Evolutionary conservation across 768 basidiomycete species (phyloP).

Genomic region (Kwoniella heveanensis): DNA sequence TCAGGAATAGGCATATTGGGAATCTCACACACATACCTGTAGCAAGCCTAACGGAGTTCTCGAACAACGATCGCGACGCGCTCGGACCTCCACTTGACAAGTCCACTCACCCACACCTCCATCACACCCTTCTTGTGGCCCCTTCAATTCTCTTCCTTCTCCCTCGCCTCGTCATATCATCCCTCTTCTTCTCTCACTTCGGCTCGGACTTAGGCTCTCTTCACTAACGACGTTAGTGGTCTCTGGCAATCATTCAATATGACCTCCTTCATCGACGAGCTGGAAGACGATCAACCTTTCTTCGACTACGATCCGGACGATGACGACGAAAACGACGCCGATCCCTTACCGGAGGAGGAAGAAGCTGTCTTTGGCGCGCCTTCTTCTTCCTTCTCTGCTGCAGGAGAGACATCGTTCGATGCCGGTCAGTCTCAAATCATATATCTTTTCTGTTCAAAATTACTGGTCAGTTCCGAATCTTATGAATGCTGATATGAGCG

Average conservation of each 20-base stretch:
- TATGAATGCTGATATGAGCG: no score
- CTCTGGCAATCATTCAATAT: neutral
- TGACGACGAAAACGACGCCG: neutral
- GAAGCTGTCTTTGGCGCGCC: neutral
- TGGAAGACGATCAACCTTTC: neutral
- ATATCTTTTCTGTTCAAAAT: no score
- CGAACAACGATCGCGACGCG: no score
- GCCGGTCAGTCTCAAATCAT: neutral
- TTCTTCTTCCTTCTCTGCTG: neutral
- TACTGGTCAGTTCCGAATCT: no score
- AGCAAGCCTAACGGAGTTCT: no score
- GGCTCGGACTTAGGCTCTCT: neutral
- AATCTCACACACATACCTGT: no score
- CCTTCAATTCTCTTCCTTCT: neutral
- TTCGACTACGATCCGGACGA: neutral
- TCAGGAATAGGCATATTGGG: no score
- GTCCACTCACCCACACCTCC: constrained; percentile 1
- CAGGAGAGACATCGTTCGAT: neutral
- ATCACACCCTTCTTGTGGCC: no score
- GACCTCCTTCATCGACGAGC: neutral
- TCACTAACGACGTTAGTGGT: no score
- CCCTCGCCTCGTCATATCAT: neutral
- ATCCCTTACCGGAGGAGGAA: neutral
- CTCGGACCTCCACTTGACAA: neutral
- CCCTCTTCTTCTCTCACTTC: neutral